Evolutionary conservation across 257 asterid species (phyloP).

Genomic region (Schizonepeta tenuifolia): DNA sequence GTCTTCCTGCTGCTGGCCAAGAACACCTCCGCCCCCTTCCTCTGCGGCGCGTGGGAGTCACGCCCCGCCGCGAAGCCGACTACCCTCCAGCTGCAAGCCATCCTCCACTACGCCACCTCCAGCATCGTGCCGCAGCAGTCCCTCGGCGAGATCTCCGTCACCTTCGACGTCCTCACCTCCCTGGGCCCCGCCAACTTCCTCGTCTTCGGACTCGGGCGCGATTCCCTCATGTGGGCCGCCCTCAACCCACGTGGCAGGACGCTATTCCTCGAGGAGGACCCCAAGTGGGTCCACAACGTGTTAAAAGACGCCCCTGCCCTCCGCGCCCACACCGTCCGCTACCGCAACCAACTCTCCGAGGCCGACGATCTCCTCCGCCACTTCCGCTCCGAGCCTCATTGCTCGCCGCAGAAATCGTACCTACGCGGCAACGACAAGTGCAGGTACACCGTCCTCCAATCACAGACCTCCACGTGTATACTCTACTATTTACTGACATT

Average conservation of each 20-base stretch:
- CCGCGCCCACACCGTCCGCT: conserved; percentile 56
- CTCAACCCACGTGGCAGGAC: conserved; percentile 75
- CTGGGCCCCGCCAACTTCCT: conserved; percentile 62
- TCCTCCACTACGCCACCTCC: conserved; percentile 68
- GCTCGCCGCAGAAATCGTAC: conserved; percentile 54
- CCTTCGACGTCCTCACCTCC: conserved; percentile 45
- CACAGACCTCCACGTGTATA: neutral
- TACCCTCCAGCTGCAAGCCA: conserved; percentile 46
- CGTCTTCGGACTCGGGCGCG: conserved; percentile 85
- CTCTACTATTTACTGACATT: neutral
- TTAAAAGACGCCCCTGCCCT: conserved; percentile 60
- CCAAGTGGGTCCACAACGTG: conserved; percentile 65
- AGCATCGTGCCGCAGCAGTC: conserved; percentile 60
- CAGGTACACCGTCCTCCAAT: conserved; percentile 32
- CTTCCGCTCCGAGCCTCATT: conserved; percentile 50
- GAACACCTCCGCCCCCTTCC: conserved; percentile 23
- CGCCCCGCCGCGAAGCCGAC: conserved; percentile 10
- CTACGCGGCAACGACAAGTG: conserved; percentile 70
- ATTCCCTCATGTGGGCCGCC: conserved; percentile 86
- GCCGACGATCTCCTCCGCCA: conserved; percentile 60
- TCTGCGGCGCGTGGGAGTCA: conserved; percentile 29
- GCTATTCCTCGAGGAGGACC: conserved; percentile 82
- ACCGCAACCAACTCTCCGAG: conserved; percentile 61
- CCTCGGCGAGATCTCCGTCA: conserved; percentile 47
- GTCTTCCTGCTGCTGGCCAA: conserved; percentile 18